A percentile compares a stretch with the other conserved stretches of the same genome.
Evolutionary conservation across 345 rosid species (phyloP).

Genomic region (rapeseed (Brassica napus)): DNA sequence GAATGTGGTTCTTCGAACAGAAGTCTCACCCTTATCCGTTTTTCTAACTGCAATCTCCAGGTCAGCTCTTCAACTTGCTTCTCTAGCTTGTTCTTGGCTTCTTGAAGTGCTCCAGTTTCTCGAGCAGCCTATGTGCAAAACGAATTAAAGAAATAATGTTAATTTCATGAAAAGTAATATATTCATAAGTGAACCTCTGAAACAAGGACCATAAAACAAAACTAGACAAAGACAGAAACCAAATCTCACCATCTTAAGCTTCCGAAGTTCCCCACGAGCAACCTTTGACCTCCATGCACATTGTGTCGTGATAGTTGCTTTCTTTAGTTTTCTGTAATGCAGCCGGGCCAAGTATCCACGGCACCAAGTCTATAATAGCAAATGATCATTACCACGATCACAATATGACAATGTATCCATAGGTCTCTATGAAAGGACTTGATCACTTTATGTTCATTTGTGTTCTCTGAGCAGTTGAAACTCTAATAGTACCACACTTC

Average conservation of each 20-base stretch:
- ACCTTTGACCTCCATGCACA: slow-evolving; percentile 92
- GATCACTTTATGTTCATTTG: not conserved
- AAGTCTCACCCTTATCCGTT: slow-evolving; percentile 82
- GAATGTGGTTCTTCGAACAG: slow-evolving; percentile 21
- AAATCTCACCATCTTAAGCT: slow-evolving; percentile 84
- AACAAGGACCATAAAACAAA: slow-evolving; percentile 15
- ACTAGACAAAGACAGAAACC: slow-evolving; percentile 27
- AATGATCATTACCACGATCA: not conserved
- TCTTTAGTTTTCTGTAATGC: slow-evolving; percentile 61
- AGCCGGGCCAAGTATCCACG: slow-evolving; percentile 23
- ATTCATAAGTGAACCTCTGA: not conserved
- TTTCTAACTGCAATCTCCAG: slow-evolving; percentile 97
- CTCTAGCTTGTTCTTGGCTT: slow-evolving; percentile 95
- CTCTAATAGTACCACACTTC: not conserved
- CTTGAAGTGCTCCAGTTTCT: slow-evolving; percentile 99
- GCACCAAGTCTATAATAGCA: not conserved
- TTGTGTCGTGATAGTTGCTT: slow-evolving; percentile 78
- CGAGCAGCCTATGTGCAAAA: slow-evolving; percentile 75
- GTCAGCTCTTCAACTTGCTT: slow-evolving; percentile 99
- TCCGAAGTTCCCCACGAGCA: slow-evolving; percentile 88
- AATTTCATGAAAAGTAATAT: not conserved
- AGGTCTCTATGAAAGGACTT: not conserved
- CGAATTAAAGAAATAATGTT: not conserved
- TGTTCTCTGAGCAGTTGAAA: not conserved
- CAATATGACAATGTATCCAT: not conserved